Conservation (phyloP, 129 eudicot genomes). For the Ambrosia trifida region DNA sequence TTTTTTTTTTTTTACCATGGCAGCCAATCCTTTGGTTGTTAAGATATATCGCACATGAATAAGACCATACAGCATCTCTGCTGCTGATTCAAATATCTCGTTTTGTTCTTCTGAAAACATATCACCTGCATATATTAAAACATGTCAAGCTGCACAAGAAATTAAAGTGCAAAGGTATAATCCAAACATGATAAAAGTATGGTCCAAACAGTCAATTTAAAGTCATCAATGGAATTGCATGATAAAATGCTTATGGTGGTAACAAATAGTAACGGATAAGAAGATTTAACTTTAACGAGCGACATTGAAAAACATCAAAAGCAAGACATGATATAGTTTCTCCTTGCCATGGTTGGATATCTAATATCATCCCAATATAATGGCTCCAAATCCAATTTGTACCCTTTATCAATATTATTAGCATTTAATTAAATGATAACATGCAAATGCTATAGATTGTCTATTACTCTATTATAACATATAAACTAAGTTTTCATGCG, state of each 20-base stretch:
- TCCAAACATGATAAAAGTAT: neutral
- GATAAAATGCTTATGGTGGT: neutral
- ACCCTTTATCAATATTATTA: too few relatives aligned
- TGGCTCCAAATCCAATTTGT: too few relatives aligned
- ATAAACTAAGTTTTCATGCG: neutral
- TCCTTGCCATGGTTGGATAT: too few relatives aligned
- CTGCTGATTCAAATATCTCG: slow-evolving; percentile 83
- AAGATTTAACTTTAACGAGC: neutral
- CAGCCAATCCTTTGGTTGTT: slow-evolving; percentile 87
- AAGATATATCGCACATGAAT: slow-evolving; percentile 89
- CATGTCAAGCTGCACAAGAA: neutral
- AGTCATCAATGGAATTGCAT: neutral
- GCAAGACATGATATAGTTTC: neutral
- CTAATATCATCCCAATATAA: too few relatives aligned
- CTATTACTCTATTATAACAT: too few relatives aligned
- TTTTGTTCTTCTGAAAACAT: slow-evolving; percentile 88
- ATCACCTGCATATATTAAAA: slow-evolving; percentile 46
- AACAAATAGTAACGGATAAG: neutral
- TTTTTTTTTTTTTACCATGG: slow-evolving; percentile 56
- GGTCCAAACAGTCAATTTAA: neutral
- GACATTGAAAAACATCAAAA: neutral
- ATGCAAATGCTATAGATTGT: too few relatives aligned
- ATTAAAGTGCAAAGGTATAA: neutral
- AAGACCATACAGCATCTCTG: slow-evolving; percentile 91
- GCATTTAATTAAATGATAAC: too few relatives aligned